Conservation (phyloP, 768 basidiomycete species). For the Pleurotus giganteus region DNA sequence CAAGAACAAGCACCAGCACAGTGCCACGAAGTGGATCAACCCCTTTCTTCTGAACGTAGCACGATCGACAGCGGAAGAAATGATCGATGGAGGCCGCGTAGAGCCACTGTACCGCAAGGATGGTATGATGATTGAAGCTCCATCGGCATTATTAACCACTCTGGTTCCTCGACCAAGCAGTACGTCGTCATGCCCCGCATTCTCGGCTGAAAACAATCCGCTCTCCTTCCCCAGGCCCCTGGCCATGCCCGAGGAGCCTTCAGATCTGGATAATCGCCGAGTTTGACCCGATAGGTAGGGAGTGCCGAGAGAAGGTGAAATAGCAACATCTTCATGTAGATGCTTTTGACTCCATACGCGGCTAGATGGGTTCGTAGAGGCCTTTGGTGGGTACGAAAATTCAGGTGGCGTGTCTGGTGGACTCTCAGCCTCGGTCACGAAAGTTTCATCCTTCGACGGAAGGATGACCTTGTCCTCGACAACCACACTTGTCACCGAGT, state of each 20-base stretch:
- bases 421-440: background rate
- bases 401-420: background rate
- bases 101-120: background rate
- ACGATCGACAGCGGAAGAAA: slow-evolving; percentile 2
- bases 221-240: background rate
- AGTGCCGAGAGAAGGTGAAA: background rate
- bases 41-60: slow-evolving; percentile 7
- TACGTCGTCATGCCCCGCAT: background rate
- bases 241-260: background rate
- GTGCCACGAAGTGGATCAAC: slow-evolving; percentile 34
- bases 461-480: background rate
- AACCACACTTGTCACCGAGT: background rate
- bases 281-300: background rate
- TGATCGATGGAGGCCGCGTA: background rate
- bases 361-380: slow-evolving; percentile 5
- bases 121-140: background rate
- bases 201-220: background rate
- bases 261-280: background rate
- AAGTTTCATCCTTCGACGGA: background rate
- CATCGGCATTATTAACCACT: background rate
- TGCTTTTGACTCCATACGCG: slow-evolving; percentile 2
- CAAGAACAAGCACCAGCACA: slow-evolving; percentile 43
- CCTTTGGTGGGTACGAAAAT: slow-evolving; percentile 2
- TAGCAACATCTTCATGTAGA: background rate
- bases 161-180: background rate